phyloP scores from a whole-genome alignment of 108 stramenopile genomes.

The Skeletonema marinoi region DNA sequence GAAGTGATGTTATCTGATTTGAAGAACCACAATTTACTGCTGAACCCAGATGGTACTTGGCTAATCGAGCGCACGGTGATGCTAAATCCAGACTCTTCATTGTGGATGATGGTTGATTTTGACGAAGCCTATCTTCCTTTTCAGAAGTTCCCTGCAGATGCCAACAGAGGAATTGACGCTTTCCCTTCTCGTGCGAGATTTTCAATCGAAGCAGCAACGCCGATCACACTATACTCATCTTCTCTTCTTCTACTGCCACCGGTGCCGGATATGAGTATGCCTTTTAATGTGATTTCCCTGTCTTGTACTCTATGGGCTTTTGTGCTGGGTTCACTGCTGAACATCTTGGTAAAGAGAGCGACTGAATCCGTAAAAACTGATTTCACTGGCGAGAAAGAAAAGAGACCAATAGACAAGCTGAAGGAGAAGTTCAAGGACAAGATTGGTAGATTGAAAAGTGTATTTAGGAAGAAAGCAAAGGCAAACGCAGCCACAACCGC shows the following conservation, averaged over 20 bases:
- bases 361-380: slow-evolving; percentile 63
- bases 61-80: slow-evolving; percentile 26
- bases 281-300: slow-evolving; percentile 92
- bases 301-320: slow-evolving; percentile 88
- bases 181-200: slow-evolving; percentile 65
- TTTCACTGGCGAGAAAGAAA: slow-evolving; percentile 49
- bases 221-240: slow-evolving; percentile 59
- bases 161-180: slow-evolving; percentile 80
- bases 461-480: slow-evolving; percentile 5
- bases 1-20: slow-evolving; percentile 25
- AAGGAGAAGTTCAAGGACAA: slow-evolving; percentile 35
- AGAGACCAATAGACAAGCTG: slow-evolving; percentile 39
- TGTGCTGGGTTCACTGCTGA: slow-evolving; percentile 82
- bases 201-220: not conserved
- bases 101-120: slow-evolving; percentile 64
- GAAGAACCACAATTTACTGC: slow-evolving; percentile 17
- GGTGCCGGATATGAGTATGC: slow-evolving; percentile 94
- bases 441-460: slow-evolving; percentile 37
- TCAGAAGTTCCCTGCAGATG: slow-evolving; percentile 81
- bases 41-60: slow-evolving; percentile 38
- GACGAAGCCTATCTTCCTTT: slow-evolving; percentile 73
- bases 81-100: slow-evolving; percentile 45
- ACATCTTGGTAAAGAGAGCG: slow-evolving; percentile 72
- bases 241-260: slow-evolving; percentile 75
- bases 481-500: slow-evolving; percentile 5